Base-by-base conservation (phyloP, 208 protist species). In the Tritrichomonas foetus region DNA sequence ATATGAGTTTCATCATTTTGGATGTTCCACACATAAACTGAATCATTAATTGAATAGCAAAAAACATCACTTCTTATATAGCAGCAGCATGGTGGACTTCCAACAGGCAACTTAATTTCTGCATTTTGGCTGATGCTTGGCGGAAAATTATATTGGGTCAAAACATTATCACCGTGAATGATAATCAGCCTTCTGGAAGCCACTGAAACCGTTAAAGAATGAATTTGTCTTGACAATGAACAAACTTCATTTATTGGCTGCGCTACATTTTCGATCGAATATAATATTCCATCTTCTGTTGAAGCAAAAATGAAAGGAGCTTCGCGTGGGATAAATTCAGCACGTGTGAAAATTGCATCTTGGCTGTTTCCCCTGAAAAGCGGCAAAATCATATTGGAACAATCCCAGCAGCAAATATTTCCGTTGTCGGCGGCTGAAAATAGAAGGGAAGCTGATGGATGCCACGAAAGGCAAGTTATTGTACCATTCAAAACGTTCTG, bases 91-190 rank as follows among this genome's bases (percentile, higher is more conserved):
- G 74, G 74, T n/a, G 74, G 1, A 27, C 41, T 41, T 49, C 74
- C 74, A 82, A 14, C 41, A 49, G 74, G 74, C 3, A 82, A 20
- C 41, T 82, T 82, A n/a, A 36, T 50, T 20, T 82, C 14, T 11
- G 74, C 47, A n/a, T 50, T 50, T 30, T 82, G 47, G n/a, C 14
- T 47, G 25, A 50, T 25, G 22, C n/a, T 30, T 53, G 74, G 74
- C n/a, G 74, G 74, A 50, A 82, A 82, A 82, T 14, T 14, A 82
- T 50, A 82, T 82, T 82, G 74, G n/a, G 74, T 82, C 41, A 82
- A 47, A n/a, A 50, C n/a, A 50, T 82, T 82, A 50, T 82, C 74
- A 11, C 74, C 74, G 20, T 36, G n/a, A 50, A 82, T 82, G 3
- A 36, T 47, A 44, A 82, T 82, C 1, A 82, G n/a, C n/a, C 74